Conservation (phyloP, 2,329 filamentous ascomycete species). For the Magnaporthiopsis incrustans region DNA sequence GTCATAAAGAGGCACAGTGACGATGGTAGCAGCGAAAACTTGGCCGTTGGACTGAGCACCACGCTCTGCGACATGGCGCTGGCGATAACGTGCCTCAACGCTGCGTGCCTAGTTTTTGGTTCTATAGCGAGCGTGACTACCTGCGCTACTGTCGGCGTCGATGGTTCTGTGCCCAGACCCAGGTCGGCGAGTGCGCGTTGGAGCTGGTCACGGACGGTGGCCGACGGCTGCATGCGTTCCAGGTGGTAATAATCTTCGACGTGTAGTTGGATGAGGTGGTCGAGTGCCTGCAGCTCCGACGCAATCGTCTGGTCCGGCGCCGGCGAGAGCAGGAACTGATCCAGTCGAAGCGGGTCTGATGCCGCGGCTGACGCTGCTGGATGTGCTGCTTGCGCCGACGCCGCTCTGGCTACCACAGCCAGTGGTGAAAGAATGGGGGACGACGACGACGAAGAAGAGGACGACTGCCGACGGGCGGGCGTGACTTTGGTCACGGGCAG, state of each 20-base stretch:
- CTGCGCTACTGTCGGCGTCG: slow-evolving; percentile 9
- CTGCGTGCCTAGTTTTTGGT: slow-evolving; percentile 22
- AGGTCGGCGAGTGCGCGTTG: slow-evolving; percentile 18
- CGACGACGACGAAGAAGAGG: not conserved
- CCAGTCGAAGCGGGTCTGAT: slow-evolving; percentile 14
- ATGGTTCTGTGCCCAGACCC: slow-evolving; percentile 16
- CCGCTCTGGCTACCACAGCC: not conserved
- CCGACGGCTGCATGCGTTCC: slow-evolving; percentile 13
- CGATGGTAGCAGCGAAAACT: slow-evolving; percentile 28
- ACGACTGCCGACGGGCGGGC: not conserved
- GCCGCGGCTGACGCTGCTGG: not conserved
- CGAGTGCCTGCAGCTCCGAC: slow-evolving; percentile 24
- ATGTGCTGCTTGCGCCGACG: not conserved
- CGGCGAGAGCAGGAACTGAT: slow-evolving; percentile 28
- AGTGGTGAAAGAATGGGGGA: not conserved
- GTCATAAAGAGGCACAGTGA: slow-evolving; percentile 22
- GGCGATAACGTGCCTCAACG: slow-evolving; percentile 30
- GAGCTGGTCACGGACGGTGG: slow-evolving; percentile 13
- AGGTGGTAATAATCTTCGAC: slow-evolving; percentile 31
- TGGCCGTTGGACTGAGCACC: slow-evolving; percentile 17
- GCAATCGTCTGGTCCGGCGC: slow-evolving; percentile 28
- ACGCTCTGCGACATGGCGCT: slow-evolving; percentile 27
- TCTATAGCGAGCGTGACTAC: slow-evolving; percentile 24
- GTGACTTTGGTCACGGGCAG: slow-evolving; percentile 6
- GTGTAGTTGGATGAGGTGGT: slow-evolving; percentile 29